phyloP scores from a whole-genome alignment of 495 filamentous ascomycete species.

The Chaetomium tenue region DNA sequence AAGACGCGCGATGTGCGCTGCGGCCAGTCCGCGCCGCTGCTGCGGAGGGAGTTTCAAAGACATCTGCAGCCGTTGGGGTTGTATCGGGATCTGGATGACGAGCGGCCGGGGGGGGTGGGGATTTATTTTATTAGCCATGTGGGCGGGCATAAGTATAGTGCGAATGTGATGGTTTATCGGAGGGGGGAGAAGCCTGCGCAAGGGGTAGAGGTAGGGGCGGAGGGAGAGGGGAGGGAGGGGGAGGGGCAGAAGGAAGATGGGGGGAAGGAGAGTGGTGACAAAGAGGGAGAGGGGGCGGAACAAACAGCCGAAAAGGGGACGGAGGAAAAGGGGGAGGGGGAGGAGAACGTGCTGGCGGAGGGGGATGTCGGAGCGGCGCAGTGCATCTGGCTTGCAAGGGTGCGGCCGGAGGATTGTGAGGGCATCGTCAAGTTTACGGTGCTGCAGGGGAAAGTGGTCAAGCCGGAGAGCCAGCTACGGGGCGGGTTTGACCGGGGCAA shows the following conservation, averaged over 20 bases:
- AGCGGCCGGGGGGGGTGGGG: slow-evolving; percentile 82
- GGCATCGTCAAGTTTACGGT: slow-evolving; percentile 88
- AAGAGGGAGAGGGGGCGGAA: slow-evolving; percentile 20
- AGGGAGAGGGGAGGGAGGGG: slow-evolving; percentile 2
- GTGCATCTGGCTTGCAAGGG: slow-evolving; percentile 91
- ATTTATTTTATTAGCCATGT: slow-evolving; percentile 97
- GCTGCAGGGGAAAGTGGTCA: slow-evolving; percentile 88
- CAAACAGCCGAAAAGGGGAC: slow-evolving; percentile 17
- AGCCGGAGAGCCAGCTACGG: slow-evolving; percentile 75
- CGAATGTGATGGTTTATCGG: slow-evolving; percentile 89
- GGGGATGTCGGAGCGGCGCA: slow-evolving; percentile 65
- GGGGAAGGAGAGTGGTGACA: slow-evolving; percentile 25
- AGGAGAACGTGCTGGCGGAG: slow-evolving; percentile 33
- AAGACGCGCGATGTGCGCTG: slow-evolving; percentile 90
- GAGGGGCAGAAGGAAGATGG: not conserved
- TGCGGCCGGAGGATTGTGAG: slow-evolving; percentile 90
- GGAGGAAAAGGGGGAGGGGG: slow-evolving; percentile 19
- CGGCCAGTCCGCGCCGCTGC: slow-evolving; percentile 84
- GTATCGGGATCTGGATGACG: slow-evolving; percentile 83
- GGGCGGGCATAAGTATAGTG: slow-evolving; percentile 89
- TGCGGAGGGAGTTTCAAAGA: slow-evolving; percentile 81
- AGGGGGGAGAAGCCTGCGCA: slow-evolving; percentile 52
- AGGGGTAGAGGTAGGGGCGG: slow-evolving; percentile 22
- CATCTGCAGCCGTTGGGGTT: slow-evolving; percentile 82
- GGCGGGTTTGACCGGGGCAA: slow-evolving; percentile 85